Base-by-base conservation (phyloP, 2,329 filamentous ascomycete genomes). In the Aureobasidium mangrovei region DNA sequence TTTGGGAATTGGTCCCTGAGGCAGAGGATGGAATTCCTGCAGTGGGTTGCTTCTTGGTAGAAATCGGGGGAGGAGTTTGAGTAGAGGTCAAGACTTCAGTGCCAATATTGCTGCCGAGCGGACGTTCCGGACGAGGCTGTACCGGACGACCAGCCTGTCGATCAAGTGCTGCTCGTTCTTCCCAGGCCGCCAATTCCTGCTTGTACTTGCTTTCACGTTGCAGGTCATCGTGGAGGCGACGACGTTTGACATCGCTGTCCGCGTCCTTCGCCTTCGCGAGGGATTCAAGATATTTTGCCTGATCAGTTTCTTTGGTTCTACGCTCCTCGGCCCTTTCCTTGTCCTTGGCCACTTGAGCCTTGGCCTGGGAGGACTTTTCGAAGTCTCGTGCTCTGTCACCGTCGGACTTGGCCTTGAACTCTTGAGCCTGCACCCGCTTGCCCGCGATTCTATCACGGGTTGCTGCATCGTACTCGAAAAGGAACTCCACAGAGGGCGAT, bases 191-290 rank as follows among this genome's bases (percentile, higher is more conserved):
- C 6, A 39, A 1, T 5, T 40, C 28, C 31, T 44, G 38, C 7
- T 35, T 41, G 27, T 45, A 55, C 1, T 36, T 40, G 4, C 29
- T n/a, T 2, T 39, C 10, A 4, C 45, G 47, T 27, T 35, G n/a
- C 6, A 49, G 10, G 27, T 55, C 54, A 4, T 55, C 54, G 12
- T 47, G n/a, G 7, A 55, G 54, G 4, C 54, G 54, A 38, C 46
- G 45, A 10, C 29, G 29, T n/a, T 38, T 38, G 33, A 55, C 33
- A 8, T 26, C 18, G 8, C 51, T 32, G 4, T 38, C 38, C 39
- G 44, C 33, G 10, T 36, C 27, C 18, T 39, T 40, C 5, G 38
- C 32, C 3, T 39, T 4, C 32, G 43, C 46, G 12, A 42, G 27
- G 4, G 26, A 18, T 18, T 44, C 41, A 8, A 51, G 45, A 1